These are phyloP conservation scores for Polyporus tsugae DNA, from an alignment of 1,284 basidiomycete genomes.

Conservation along the genomic window DNA sequence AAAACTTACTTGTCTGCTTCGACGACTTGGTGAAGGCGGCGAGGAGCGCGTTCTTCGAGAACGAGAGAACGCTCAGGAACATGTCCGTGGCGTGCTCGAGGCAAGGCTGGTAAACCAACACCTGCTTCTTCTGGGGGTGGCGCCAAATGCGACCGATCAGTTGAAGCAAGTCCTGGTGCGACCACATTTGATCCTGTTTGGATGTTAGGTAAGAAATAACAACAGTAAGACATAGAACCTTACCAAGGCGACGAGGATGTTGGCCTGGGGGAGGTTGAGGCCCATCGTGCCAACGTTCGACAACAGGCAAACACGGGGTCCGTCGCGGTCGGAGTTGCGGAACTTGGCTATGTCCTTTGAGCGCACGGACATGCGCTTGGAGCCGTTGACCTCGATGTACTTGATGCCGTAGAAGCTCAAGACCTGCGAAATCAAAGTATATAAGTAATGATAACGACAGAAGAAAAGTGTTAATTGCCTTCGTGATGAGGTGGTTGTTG, in stretches of 20 bases:
- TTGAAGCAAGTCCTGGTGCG: not conserved
- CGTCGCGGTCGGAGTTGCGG: not conserved
- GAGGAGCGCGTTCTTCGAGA: not conserved
- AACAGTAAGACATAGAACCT: not conserved
- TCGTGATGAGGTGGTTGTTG: not conserved
- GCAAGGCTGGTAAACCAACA: not conserved
- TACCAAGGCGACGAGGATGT: not conserved
- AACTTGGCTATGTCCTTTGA: not conserved
- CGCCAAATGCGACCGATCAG: not conserved
- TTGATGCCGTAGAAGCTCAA: not conserved
- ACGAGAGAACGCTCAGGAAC: not conserved
- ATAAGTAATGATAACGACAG: not conserved
- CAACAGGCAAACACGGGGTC: not conserved
- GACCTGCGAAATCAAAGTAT: not conserved
- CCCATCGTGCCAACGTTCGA: not conserved
- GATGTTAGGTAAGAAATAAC: not conserved
- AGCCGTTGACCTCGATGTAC: not conserved
- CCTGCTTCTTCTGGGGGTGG: not conserved
- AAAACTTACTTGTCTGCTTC: too few species aligned
- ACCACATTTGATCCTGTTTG: not conserved
- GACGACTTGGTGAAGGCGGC: too few species aligned
- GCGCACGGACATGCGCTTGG: not conserved
- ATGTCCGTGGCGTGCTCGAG: not conserved
- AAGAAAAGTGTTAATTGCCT: not conserved
- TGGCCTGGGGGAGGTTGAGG: not conserved